phyloP scores from a whole-genome alignment of 179 eudicot genomes.

The Silene vulgaris region DNA sequence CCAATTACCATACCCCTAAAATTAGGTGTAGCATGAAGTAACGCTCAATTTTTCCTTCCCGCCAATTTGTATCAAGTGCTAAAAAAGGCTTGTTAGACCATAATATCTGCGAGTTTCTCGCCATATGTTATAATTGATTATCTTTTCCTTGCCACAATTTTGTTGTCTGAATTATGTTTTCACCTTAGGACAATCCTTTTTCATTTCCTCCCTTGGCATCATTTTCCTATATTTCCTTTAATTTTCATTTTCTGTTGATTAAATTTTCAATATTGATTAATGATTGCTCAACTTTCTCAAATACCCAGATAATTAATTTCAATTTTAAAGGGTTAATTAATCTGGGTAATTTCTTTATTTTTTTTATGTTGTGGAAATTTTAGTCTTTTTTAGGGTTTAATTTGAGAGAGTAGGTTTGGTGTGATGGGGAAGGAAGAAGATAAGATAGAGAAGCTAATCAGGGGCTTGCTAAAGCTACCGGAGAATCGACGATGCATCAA shows the following conservation, averaged over 20 bases:
- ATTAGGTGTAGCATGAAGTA: neutral
- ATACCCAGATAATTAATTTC: conserved; percentile 14
- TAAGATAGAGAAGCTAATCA: conserved; percentile 57
- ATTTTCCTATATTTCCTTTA: neutral
- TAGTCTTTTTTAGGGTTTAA: conserved; percentile 6
- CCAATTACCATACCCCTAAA: neutral
- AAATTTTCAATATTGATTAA: neutral
- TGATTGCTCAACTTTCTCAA: neutral
- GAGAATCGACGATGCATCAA: conserved; percentile 82
- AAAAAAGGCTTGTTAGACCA: conserved; percentile 24
- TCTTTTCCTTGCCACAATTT: neutral
- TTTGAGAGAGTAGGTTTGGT: conserved; percentile 5
- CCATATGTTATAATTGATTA: conserved; percentile 12
- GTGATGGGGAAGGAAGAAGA: conserved; percentile 53
- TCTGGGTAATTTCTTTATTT: conserved; percentile 16
- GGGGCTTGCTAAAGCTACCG: conserved; percentile 58
- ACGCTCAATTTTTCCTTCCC: neutral
- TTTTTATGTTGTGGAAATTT: conserved; percentile 9
- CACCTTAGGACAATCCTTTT: neutral
- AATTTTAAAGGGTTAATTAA: neutral
- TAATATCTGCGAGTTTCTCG: conserved; percentile 16
- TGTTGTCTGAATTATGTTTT: neutral
- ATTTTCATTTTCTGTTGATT: neutral
- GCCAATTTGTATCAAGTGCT: conserved; percentile 10
- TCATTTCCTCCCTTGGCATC: neutral